Base-by-base conservation (phyloP, 768 basidiomycete genomes). In the Mycena latifolia region DNA sequence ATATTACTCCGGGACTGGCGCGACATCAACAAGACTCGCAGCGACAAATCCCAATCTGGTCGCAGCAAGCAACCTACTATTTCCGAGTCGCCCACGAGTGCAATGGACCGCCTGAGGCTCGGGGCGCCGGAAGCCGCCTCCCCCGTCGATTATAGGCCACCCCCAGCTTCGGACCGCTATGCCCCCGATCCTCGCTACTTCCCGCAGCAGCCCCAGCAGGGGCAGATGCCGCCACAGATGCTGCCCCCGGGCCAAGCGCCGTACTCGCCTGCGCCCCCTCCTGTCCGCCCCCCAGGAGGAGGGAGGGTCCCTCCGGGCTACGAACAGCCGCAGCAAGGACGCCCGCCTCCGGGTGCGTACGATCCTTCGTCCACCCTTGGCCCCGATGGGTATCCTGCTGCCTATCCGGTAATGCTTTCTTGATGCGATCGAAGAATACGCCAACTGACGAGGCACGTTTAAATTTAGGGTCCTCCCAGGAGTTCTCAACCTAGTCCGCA, bases 1-100 rank as follows among this genome's bases (percentile, higher is more conserved):
- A 89, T 92, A 73, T 85, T 99, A 22, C 86, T 99, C 55, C 89
- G 91, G 55, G 92, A 96, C 77, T 91, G 94, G 87, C 90, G 92
- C 58, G 93, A 94, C 74, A 98, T 98, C 81, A 96, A 98, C 77
- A 86, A 85, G 71, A 79, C 80, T 74, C 88, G 91, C 75, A 83
- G 81, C 33, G 84, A 84, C 60, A 86, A 86, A 67, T 80, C 80
- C 63, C 78, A 78, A 55, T 25, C 45, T 18, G 78, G 79, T 53
- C 80, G 85, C 61, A 50, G 78, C 63, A 76, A 80, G 51, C 73
- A 75, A 56, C 75, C 61, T 71, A 79, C 57, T 75, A 72, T 65
- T 43, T 72, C 68, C 27, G 75, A 77, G 54, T 74, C 80, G 24
- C 70, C 83, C 15, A 71, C 76, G 41, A 57, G 63, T 35, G 74